Evolutionary conservation across 441 rosid genomes (phyloP), one percentile per base, ranked within the genome.

Genomic region (Corymbia calophylla): DNA sequence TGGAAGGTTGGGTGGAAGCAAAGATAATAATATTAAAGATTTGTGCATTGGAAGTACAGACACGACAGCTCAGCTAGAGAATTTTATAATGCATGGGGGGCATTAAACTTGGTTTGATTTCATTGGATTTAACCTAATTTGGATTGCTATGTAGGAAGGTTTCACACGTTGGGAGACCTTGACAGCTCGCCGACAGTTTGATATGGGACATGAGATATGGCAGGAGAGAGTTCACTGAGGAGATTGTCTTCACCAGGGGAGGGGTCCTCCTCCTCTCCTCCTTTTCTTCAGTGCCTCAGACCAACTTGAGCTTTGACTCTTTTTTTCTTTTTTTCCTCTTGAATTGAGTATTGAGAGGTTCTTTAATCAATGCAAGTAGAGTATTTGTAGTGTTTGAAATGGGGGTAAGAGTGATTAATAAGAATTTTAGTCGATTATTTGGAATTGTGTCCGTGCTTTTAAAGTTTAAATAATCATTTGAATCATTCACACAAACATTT

Each of bases 1-100:
- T 88, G 95, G 95, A 93, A 94, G 93, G 94, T 92, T 92, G 91
- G 90, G 93, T 81, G 94, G 95, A 92, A 94, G 93, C 89, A 44
- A 54, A 87, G 91, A 80, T 51, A 88, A 80, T 51, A 88, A 88
- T 53, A 90, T 90, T 73, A 73, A 88, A 91, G 55, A 86, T 15
- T 84, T 81, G 93, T 73, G n/a, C 49, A 39, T 73, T 73, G 84
- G 44, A 73, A 73, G 84, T 73, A 73, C 51, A 73, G 84, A 39
- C 84, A 73, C 51, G 23, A 73, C 84, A 73, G 84, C 84, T 73
- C 84, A 73, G 51, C 84, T 39, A 21, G 49, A 12, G 84, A 39
- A 39, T 73, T 73, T 17, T 73, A 73, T 73, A 73, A 73, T 73
- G 84, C 84, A 44, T 21, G 3, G 51, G 3, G 51, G 9, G 84